A percentile compares a stretch with the other conserved stretches of the same genome.
phyloP scores from a whole-genome alignment of 1,139 yeast species.

The Magnusiomyces clavatus region DNA sequence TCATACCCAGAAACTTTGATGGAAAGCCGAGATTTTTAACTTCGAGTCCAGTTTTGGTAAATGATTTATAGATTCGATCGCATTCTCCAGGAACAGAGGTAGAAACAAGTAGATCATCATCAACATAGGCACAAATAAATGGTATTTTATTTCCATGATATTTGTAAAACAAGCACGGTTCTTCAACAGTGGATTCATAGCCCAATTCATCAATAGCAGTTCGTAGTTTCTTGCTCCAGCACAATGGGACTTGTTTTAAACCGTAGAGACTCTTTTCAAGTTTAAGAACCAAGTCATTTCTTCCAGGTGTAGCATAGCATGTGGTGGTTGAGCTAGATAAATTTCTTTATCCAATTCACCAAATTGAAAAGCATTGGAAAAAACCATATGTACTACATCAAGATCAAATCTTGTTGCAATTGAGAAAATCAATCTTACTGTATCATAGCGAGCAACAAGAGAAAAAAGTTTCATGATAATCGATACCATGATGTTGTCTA shows the following conservation, averaged over 20 bases:
- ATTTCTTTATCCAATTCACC: too few species aligned
- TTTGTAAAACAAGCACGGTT: neutral
- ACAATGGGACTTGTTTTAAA: neutral
- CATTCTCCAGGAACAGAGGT: neutral
- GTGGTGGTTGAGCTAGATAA: too few species aligned
- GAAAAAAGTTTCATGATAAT: conserved; percentile 25
- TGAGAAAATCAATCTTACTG: conserved; percentile 17
- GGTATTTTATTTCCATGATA: neutral
- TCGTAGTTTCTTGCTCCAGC: neutral
- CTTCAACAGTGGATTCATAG: neutral
- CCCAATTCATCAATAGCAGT: neutral
- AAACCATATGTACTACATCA: too few species aligned
- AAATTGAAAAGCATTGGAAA: too few species aligned
- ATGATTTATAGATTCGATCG: neutral
- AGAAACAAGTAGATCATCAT: neutral
- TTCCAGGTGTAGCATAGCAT: too few species aligned
- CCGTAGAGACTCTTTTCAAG: neutral
- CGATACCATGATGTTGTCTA: conserved; percentile 21
- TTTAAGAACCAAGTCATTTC: neutral
- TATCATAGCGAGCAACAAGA: conserved; percentile 21
- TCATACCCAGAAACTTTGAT: neutral
- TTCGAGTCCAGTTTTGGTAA: neutral
- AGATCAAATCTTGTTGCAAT: too few species aligned
- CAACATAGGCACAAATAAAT: neutral
- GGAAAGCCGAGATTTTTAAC: neutral